Evolutionary conservation across 768 basidiomycete species (phyloP), one percentile per base, ranked within the genome.

Genomic region (Suillus americanus): DNA sequence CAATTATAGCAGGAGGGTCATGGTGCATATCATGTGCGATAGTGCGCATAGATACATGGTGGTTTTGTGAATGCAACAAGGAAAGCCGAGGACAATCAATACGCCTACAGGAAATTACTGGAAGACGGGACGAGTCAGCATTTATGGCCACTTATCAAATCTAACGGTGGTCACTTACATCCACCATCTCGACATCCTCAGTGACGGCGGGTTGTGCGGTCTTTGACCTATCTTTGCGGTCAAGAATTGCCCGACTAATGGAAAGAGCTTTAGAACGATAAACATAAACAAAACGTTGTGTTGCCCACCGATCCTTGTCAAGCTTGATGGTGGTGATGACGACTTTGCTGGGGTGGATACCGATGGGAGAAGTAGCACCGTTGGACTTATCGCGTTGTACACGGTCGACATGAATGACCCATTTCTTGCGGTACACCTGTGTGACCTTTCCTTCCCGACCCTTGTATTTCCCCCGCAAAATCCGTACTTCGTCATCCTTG

Each of bases 351-450:
- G 97, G 95, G 85, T 97, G 91, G 72, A 99, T 88, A 70, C 95
- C 95, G 72, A 99, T 95, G 73, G 92, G 92, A 65, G 91, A 88
- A 62, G 95, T 88, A 65, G 95, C 90, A 69, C 97, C 97, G 76
- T 97, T 97, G 69, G 94, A 94, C 81, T 98, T 98, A 84, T 99
- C 97, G 70, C 95, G 89, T 79, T 92, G 90, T 63, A 99, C 95
- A 76, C 97, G 94, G 81, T 99, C 97, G 75, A 99, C 92, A 81
- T 98, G 91, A 79, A 99, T 91, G 62, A 98, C 94, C 92, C 94
- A 99, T 80, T 97, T 96, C 89, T 97, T 97, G 79, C 96, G 92
- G 86, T 96, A 97, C 69, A 98, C 96, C 81, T 95, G 91, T 65
- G 93, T 94, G 67, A 99, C 89, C 83, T 98, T 98, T 74, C 97